phyloP scores from a whole-genome alignment of 345 rosid species.

The Syzygium oleosum region DNA sequence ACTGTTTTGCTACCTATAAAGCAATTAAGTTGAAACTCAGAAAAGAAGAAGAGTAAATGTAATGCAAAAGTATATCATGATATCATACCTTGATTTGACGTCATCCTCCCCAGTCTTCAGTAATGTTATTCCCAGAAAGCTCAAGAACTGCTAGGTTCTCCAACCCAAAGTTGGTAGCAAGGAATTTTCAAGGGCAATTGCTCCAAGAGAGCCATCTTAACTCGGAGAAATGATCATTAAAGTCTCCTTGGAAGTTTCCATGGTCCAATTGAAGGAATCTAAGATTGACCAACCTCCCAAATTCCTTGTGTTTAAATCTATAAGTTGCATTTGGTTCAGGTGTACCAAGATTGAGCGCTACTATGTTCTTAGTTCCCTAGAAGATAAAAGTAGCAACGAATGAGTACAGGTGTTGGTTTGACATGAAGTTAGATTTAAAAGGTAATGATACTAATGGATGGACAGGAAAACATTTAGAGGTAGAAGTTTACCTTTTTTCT shows the following conservation, averaged over 20 bases:
- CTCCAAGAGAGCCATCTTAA: not conserved
- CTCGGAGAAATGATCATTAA: not conserved
- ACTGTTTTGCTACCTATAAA: not conserved
- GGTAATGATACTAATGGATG: not conserved
- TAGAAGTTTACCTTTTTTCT: not conserved
- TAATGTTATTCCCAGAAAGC: not conserved
- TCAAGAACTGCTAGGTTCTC: not conserved
- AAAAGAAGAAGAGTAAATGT: not conserved
- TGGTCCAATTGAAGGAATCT: not conserved
- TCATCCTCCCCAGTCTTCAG: not conserved
- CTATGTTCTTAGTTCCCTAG: not conserved
- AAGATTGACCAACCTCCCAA: not conserved
- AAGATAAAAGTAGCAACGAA: not conserved
- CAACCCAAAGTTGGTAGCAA: not conserved
- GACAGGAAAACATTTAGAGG: not conserved
- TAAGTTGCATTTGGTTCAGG: not conserved
- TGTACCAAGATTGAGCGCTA: not conserved
- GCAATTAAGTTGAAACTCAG: accelerated
- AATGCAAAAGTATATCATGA: not conserved
- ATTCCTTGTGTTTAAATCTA: not conserved
- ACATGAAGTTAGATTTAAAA: not conserved
- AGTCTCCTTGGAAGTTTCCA: not conserved
- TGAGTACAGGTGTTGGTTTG: not conserved
- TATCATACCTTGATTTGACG: not conserved
- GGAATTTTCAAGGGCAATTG: not conserved